phyloP scores from a whole-genome alignment of 1,139 yeast genomes.

The Lodderomyces elongisporus region DNA sequence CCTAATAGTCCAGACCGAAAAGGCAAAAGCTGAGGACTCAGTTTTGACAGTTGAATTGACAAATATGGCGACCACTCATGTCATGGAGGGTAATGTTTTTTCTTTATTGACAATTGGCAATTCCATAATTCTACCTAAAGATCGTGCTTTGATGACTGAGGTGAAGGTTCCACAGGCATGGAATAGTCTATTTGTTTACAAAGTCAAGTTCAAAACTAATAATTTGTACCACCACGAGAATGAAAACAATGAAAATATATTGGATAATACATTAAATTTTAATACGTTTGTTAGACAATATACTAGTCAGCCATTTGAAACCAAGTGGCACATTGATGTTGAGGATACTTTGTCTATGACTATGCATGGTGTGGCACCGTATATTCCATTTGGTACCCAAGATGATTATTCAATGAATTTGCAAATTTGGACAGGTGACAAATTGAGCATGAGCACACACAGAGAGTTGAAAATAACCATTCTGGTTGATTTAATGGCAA shows the following conservation, averaged over 20 bases:
- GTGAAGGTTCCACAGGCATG: conserved; percentile 52
- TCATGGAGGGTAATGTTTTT: conserved; percentile 26
- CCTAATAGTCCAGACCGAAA: conserved; percentile 38
- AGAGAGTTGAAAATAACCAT: conserved; percentile 23
- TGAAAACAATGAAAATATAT: conserved; percentile 7
- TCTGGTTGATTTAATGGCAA: conserved; percentile 38
- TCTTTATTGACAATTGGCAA: conserved; percentile 26
- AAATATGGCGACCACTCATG: conserved; percentile 13
- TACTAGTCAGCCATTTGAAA: conserved; percentile 62
- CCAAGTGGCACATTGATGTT: conserved; percentile 67
- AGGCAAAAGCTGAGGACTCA: not conserved
- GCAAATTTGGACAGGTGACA: conserved; percentile 40
- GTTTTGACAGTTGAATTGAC: conserved; percentile 1
- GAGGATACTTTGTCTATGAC: conserved; percentile 26
- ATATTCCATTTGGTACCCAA: conserved; percentile 46
- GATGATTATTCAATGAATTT: conserved; percentile 28
- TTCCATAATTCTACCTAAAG: conserved; percentile 37
- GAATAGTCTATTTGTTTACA: conserved; percentile 60
- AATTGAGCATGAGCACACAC: conserved; percentile 18
- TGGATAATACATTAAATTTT: conserved; percentile 20
- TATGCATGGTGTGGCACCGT: conserved; percentile 79
- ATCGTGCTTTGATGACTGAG: conserved; percentile 36
- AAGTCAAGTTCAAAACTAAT: conserved; percentile 16
- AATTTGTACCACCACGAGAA: too few relatives aligned
- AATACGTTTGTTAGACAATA: conserved; percentile 68